phyloP scores from a whole-genome alignment of 164 flowering plant species.

The Vitis amurensis region DNA sequence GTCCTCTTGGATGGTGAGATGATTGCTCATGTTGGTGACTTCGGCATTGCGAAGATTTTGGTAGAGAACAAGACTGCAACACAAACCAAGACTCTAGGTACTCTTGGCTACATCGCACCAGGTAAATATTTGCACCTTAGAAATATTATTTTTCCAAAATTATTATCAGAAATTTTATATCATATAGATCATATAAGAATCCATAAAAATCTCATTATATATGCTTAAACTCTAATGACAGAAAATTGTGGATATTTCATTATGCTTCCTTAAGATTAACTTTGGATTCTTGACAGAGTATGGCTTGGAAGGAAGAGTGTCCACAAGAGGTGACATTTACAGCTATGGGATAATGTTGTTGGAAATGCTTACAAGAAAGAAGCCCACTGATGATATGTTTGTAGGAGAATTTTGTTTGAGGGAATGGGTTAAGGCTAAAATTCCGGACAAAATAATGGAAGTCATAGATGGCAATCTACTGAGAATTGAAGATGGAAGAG shows the following conservation, averaged over 20 bases:
- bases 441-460: neutral
- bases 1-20: slow-evolving; percentile 15
- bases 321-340: slow-evolving; percentile 24
- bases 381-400: slow-evolving; percentile 27
- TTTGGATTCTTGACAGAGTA: slow-evolving; percentile 12
- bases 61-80: neutral
- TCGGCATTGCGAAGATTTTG: slow-evolving; percentile 17
- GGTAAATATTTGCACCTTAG: neutral
- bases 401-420: slow-evolving; percentile 13
- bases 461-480: slow-evolving; percentile 4
- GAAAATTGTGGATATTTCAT: too few relatives aligned
- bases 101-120: slow-evolving; percentile 22
- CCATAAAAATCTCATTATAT: too few relatives aligned
- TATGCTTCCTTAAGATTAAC: too few relatives aligned
- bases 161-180: too few relatives aligned
- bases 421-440: slow-evolving; percentile 13
- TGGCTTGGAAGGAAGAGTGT: slow-evolving; percentile 21
- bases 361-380: slow-evolving; percentile 25
- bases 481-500: too few relatives aligned
- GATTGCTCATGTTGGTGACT: slow-evolving; percentile 17
- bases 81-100: slow-evolving; percentile 5
- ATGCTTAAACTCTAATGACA: too few relatives aligned
- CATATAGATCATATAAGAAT: too few relatives aligned
- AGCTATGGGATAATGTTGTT: slow-evolving; percentile 32
- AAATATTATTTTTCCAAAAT: too few relatives aligned